These are phyloP conservation scores for Calocera viscosa DNA, from an alignment of 768 basidiomycete genomes.

Conservation along the genomic window DNA sequence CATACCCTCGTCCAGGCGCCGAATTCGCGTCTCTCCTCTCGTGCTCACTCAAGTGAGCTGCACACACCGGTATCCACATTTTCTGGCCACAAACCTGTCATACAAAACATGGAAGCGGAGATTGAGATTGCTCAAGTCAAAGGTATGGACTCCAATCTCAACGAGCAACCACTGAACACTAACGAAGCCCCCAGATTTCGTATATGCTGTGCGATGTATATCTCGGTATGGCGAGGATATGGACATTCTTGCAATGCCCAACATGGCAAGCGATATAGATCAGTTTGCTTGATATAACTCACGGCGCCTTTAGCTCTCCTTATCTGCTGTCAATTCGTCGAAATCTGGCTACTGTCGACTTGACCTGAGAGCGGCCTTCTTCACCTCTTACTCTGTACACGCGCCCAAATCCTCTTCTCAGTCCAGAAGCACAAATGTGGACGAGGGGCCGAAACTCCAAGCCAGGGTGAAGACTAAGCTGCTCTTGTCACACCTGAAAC, in stretches of 20 bases:
- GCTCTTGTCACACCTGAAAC: not conserved
- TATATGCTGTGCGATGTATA: too few species aligned
- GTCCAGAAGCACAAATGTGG: not conserved
- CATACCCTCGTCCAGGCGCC: too few species aligned
- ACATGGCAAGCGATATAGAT: too few species aligned
- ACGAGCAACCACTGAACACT: too few species aligned
- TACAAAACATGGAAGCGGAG: too few species aligned
- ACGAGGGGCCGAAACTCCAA: not conserved
- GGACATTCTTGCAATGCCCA: conserved; percentile 49
- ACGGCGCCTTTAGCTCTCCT: conserved; percentile 35
- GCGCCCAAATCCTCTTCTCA: not conserved
- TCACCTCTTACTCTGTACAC: conserved; percentile 23
- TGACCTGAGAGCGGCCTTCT: conserved; percentile 55
- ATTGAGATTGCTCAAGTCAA: too few species aligned
- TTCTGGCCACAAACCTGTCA: too few species aligned
- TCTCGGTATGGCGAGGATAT: conserved; percentile 76
- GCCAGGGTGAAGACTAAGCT: not conserved
- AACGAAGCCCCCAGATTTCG: too few species aligned
- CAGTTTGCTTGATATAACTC: not conserved
- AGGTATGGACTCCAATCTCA: too few species aligned
- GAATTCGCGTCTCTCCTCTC: too few species aligned
- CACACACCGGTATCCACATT: too few species aligned
- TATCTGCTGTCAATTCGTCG: conserved; percentile 68
- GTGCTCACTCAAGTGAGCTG: too few species aligned
- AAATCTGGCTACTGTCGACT: conserved; percentile 74